Evolutionary conservation across 176 grass and related monocot species (phyloP).

Genomic region (Bromus sterilis): DNA sequence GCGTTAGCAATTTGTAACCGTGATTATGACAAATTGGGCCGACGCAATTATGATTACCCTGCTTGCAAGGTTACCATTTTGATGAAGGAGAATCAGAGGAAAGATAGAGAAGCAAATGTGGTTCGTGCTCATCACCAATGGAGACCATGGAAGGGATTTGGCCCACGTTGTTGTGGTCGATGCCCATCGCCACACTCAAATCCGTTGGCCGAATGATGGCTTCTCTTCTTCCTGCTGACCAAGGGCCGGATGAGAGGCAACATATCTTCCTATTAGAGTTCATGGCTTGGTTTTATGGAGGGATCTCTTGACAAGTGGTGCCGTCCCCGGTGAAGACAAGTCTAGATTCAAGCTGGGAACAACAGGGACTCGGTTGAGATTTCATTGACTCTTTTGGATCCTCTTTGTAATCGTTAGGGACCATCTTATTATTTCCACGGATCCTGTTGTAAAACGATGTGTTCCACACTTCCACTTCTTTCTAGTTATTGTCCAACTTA

Average conservation of each 20-base stretch:
- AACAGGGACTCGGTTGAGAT: background rate
- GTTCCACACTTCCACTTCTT: background rate
- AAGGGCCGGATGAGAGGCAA: background rate
- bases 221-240: background rate
- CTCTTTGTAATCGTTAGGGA: background rate
- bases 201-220: background rate
- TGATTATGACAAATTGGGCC: no score
- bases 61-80: background rate
- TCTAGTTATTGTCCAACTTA: background rate
- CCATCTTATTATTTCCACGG: background rate
- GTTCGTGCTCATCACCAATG: background rate
- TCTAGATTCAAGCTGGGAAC: background rate
- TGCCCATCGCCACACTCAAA: background rate
- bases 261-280: background rate
- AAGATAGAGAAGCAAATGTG: background rate
- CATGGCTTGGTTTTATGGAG: background rate
- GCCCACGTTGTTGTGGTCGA: fast-evolving
- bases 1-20: no score
- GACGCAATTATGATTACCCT: no score
- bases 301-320: background rate
- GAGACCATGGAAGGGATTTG: background rate
- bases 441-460: background rate
- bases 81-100: background rate
- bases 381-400: background rate
- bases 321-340: background rate